phyloP scores from a whole-genome alignment of 768 basidiomycete species.

The Pisolithus orientalis region DNA sequence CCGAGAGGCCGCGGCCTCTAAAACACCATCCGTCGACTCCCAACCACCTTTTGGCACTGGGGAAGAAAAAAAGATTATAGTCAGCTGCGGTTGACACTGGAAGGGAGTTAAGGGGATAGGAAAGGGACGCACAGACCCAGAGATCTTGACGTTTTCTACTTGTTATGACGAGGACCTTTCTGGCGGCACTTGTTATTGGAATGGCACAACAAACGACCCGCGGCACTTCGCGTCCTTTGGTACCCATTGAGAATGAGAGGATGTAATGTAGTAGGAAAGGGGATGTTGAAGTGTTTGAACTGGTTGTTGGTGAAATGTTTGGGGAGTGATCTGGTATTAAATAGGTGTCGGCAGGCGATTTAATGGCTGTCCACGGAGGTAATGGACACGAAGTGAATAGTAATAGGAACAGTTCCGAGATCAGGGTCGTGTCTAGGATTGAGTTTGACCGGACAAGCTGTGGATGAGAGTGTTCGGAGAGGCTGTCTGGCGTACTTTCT shows the following conservation, averaged over 20 bases:
- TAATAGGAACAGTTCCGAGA: slow-evolving; percentile 1
- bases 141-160: slow-evolving; percentile 73
- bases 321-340: neutral
- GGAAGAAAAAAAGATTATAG: slow-evolving; percentile 1
- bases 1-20: slow-evolving; percentile 84
- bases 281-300: neutral
- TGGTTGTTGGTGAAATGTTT: neutral
- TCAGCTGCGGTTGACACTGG: slow-evolving; percentile 1
- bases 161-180: slow-evolving; percentile 78
- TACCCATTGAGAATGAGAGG: slow-evolving; percentile 31
- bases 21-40: slow-evolving; percentile 73
- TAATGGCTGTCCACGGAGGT: neutral
- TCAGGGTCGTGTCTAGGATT: neutral
- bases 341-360: slow-evolving; percentile 1
- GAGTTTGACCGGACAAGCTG: slow-evolving; percentile 1
- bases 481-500: neutral
- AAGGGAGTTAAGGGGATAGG: neutral
- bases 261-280: neutral
- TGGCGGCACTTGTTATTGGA: slow-evolving; percentile 66
- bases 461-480: neutral
- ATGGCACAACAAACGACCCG: slow-evolving; percentile 90
- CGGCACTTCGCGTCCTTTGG: slow-evolving; percentile 74
- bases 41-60: slow-evolving; percentile 91
- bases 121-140: slow-evolving; percentile 79
- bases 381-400: neutral